A percentile compares a stretch with the other conserved stretches of the same genome.
These are phyloP conservation scores for Aspergillus steynii DNA, from an alignment of 495 filamentous ascomycete species.

Conservation along the genomic window DNA sequence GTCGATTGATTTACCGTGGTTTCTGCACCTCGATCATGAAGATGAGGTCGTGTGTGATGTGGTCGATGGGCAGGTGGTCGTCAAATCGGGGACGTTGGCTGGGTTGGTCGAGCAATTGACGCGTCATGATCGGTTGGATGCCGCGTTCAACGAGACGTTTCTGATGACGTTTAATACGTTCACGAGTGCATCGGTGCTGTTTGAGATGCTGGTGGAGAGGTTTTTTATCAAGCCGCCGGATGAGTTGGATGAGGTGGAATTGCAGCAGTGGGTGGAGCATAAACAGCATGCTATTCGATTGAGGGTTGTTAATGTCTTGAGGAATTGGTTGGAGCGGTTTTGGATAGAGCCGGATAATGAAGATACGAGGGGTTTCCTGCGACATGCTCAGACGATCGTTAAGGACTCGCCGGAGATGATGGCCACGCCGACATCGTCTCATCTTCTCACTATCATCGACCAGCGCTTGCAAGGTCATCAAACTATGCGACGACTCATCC, in stretches of 20 bases:
- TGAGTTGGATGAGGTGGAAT: conserved; percentile 62
- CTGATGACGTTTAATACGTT: conserved; percentile 89
- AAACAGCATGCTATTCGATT: conserved; percentile 87
- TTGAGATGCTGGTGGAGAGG: conserved; percentile 77
- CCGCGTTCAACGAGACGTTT: conserved; percentile 88
- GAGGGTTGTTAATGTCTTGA: conserved; percentile 87
- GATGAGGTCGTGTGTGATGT: conserved; percentile 79
- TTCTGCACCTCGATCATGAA: conserved; percentile 75
- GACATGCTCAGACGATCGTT: conserved; percentile 74
- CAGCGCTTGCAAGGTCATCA: conserved; percentile 79
- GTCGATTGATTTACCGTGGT: conserved; percentile 51
- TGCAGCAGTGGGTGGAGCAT: conserved; percentile 71
- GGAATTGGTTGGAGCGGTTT: conserved; percentile 89
- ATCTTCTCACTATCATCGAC: conserved; percentile 74
- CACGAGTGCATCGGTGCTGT: conserved; percentile 76
- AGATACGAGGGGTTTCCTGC: conserved; percentile 70
- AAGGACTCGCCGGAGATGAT: conserved; percentile 75
- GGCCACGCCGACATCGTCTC: conserved; percentile 75
- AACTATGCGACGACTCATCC: conserved; percentile 68
- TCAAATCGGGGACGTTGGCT: conserved; percentile 80
- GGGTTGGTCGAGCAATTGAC: conserved; percentile 88
- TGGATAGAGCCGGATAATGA: conserved; percentile 86
- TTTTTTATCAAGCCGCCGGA: conserved; percentile 80
- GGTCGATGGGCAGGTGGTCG: conserved; percentile 31
- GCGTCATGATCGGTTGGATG: conserved; percentile 84